phyloP scores from a whole-genome alignment of 192 early-diverging fungal species.

The Chytriomyces hyalinus region DNA sequence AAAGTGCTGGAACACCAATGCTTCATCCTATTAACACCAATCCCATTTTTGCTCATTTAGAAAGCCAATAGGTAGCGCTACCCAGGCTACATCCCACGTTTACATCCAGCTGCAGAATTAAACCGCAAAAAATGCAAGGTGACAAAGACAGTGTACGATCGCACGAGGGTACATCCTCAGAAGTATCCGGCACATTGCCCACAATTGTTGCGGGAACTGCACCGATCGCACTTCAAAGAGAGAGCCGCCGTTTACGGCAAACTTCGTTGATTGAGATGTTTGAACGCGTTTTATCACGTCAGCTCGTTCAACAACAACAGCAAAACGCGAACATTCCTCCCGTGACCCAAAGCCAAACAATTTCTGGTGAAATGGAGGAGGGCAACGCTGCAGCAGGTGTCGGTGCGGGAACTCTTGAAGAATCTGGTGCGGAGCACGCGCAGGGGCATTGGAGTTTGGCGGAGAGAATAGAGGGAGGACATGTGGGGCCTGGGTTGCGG shows the following conservation, averaged over 20 bases:
- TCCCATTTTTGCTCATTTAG: too few relatives aligned
- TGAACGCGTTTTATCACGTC: neutral
- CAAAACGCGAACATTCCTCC: neutral
- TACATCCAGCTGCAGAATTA: too few relatives aligned
- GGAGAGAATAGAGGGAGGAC: neutral
- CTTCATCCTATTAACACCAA: too few relatives aligned
- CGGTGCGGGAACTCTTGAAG: neutral
- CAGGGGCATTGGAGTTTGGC: neutral
- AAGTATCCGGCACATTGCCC: too few relatives aligned
- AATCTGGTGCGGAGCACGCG: neutral
- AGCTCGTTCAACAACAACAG: neutral
- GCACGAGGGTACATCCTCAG: too few relatives aligned
- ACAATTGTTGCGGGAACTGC: too few relatives aligned
- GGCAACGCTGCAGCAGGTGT: neutral
- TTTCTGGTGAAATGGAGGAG: neutral
- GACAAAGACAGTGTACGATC: too few relatives aligned
- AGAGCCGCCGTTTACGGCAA: neutral
- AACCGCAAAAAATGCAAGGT: too few relatives aligned
- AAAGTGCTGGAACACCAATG: too few relatives aligned
- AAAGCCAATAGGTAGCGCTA: too few relatives aligned
- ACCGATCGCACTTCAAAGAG: too few relatives aligned
- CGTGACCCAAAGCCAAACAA: neutral
- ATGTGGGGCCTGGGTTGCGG: conserved; percentile 8
- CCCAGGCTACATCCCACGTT: too few relatives aligned
- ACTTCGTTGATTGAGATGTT: conserved; percentile 16